phyloP scores from a whole-genome alignment of 2,329 filamentous ascomycete genomes.

The Phyllosticta capitalensis region DNA sequence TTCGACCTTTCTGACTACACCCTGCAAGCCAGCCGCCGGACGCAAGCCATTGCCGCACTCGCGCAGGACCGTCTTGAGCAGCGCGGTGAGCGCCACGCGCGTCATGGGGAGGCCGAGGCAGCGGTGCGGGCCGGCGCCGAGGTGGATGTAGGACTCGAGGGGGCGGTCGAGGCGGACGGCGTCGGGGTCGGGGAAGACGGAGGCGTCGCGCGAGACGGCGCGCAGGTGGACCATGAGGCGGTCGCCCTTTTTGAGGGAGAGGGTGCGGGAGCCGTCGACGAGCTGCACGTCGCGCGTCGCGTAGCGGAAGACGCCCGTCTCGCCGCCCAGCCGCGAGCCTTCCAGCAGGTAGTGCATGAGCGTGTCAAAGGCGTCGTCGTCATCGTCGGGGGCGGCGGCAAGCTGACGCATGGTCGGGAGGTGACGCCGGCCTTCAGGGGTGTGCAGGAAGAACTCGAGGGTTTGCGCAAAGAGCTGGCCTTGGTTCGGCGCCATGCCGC shows the following conservation, averaged over 20 bases:
- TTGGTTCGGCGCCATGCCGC: constrained; percentile 39
- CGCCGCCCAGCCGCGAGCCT: constrained; percentile 33
- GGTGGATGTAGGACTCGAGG: constrained; percentile 35
- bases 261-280: constrained; percentile 21
- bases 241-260: constrained; percentile 28
- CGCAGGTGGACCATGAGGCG: constrained; percentile 35
- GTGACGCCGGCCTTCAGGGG: constrained; percentile 36
- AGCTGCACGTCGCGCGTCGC: constrained; percentile 25
- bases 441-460: constrained; percentile 46
- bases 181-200: constrained; percentile 33
- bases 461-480: constrained; percentile 49
- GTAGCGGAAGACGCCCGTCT: constrained; percentile 33
- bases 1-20: constrained; percentile 34
- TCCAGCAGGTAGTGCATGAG: constrained; percentile 44
- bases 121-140: constrained; percentile 34
- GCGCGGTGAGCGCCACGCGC: constrained; percentile 33
- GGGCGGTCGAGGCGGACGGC: constrained; percentile 29
- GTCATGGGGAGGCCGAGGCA: constrained; percentile 37
- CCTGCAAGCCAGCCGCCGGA: constrained; percentile 30
- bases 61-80: constrained; percentile 35
- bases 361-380: constrained; percentile 36
- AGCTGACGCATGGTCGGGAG: constrained; percentile 40
- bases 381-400: constrained; percentile 31
- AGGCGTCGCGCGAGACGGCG: constrained; percentile 31
- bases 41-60: constrained; percentile 26